Percentiles rank a stretch among this genome's conserved stretches.
Evolutionary conservation across 2,329 filamentous ascomycete species (phyloP).

Genomic region (Penicillium sp.): DNA sequence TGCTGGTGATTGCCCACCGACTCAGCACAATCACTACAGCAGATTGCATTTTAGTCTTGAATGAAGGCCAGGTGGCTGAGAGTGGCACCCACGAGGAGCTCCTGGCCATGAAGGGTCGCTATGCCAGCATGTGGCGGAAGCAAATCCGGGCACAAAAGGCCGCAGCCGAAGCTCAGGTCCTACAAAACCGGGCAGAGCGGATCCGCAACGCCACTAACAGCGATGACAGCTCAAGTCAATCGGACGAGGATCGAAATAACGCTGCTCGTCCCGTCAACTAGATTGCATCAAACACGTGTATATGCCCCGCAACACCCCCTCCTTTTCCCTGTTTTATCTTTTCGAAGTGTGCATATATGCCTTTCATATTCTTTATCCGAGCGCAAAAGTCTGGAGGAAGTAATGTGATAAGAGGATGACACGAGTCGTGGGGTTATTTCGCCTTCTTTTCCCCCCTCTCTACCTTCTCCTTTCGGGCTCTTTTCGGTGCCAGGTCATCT

Average conservation of each 20-base stretch:
- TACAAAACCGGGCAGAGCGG: conserved; percentile 43
- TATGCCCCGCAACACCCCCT: conserved; percentile 59
- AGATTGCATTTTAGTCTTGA: conserved; percentile 76
- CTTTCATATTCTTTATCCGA: conserved; percentile 13
- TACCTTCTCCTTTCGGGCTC: conserved; percentile 12
- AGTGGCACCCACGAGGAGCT: conserved; percentile 74
- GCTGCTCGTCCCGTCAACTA: conserved; percentile 15
- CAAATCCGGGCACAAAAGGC: conserved; percentile 75
- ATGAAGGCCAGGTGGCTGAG: conserved; percentile 71
- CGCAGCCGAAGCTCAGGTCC: conserved; percentile 54
- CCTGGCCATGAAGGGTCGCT: conserved; percentile 64
- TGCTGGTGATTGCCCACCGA: conserved; percentile 91
- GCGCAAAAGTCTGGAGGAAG: conserved; percentile 13
- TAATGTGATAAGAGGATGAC: conserved; percentile 15
- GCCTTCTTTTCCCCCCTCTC: conserved; percentile 3
- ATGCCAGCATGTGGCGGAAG: conserved; percentile 83
- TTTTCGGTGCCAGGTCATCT: conserved; percentile 7
- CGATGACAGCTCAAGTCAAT: conserved; percentile 48
- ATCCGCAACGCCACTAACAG: conserved; percentile 41
- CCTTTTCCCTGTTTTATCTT: conserved; percentile 61
- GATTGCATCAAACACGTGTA: conserved; percentile 40
- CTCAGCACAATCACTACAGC: conserved; percentile 81
- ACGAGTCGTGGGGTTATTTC: conserved; percentile 5
- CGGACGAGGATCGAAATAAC: conserved; percentile 43
- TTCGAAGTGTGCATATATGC: conserved; percentile 21